These are phyloP conservation scores for Oryza meridionalis DNA, from an alignment of 176 grass and related monocot genomes.

Conservation along the genomic window DNA sequence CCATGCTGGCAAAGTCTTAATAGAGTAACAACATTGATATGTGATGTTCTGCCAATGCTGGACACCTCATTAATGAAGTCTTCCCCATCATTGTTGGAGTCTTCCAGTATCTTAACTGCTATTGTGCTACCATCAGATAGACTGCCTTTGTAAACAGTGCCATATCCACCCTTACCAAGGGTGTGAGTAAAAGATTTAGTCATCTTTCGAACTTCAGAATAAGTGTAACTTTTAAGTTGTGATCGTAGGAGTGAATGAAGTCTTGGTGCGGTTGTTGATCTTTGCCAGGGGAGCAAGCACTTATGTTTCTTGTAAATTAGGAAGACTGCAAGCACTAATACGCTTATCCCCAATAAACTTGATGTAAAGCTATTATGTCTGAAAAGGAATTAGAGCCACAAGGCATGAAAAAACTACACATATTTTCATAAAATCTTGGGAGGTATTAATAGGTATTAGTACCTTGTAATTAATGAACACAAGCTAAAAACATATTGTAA, in stretches of 20 bases:
- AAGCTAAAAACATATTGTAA: no score
- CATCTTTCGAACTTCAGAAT: slow-evolving; percentile 41
- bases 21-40: slow-evolving; percentile 48
- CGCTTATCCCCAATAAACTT: neutral
- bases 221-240: slow-evolving; percentile 42
- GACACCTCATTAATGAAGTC: slow-evolving; percentile 48
- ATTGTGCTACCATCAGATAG: slow-evolving; percentile 31
- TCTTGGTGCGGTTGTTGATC: slow-evolving; percentile 32
- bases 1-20: slow-evolving; percentile 39
- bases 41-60: slow-evolving; percentile 46
- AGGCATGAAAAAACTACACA: neutral
- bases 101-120: slow-evolving; percentile 37
- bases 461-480: no score
- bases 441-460: no score
- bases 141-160: slow-evolving; percentile 29
- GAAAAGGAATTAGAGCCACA: neutral
- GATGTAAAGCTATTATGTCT: neutral
- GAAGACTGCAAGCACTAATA: neutral
- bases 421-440: no score
- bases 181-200: slow-evolving; percentile 39
- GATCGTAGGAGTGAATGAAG: slow-evolving; percentile 37
- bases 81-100: neutral
- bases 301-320: slow-evolving; percentile 16
- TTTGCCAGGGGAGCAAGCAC: neutral
- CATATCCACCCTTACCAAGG: slow-evolving; percentile 42